A percentile compares a stretch with the other conserved stretches of the same genome.
These are phyloP conservation scores for Pyrenula aspistea DNA, from an alignment of 495 filamentous ascomycete species.

Conservation along the genomic window DNA sequence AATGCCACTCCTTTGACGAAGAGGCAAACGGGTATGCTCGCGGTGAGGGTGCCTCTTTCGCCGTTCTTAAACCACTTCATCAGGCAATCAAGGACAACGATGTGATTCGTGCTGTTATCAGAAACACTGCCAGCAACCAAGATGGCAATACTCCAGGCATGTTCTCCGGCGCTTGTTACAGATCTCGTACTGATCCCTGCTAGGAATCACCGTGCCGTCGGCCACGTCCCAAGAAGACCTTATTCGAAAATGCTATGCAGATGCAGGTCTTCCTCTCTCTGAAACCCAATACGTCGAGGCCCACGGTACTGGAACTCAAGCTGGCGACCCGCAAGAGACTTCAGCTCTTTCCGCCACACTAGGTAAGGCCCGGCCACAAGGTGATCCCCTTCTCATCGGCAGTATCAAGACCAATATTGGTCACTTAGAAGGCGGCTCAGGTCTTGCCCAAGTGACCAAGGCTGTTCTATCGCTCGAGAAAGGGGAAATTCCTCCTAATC, in stretches of 20 bases:
- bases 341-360: constrained; percentile 10
- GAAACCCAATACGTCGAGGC: constrained; percentile 20
- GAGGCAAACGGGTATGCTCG: constrained; percentile 52
- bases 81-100: constrained; percentile 23
- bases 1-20: constrained; percentile 47
- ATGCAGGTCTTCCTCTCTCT: constrained; percentile 12
- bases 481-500: constrained; percentile 24
- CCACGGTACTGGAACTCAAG: constrained; percentile 28
- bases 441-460: constrained; percentile 28
- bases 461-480: constrained; percentile 24
- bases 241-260: constrained; percentile 14
- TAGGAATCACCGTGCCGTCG: constrained; percentile 5
- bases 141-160: constrained; percentile 23
- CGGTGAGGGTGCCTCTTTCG: constrained; percentile 41
- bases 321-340: constrained; percentile 26
- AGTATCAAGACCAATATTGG: constrained; percentile 20
- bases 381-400: constrained; percentile 1
- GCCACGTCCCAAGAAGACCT: neutral
- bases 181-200: neutral
- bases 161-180: neutral
- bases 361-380: neutral
- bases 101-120: constrained; percentile 26
- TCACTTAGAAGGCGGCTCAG: constrained; percentile 17
- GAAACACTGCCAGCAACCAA: constrained; percentile 19
- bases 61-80: constrained; percentile 20